Conservation (phyloP, 1,139 yeast genomes). For the Yamadazyma pseudoaaseri region DNA sequence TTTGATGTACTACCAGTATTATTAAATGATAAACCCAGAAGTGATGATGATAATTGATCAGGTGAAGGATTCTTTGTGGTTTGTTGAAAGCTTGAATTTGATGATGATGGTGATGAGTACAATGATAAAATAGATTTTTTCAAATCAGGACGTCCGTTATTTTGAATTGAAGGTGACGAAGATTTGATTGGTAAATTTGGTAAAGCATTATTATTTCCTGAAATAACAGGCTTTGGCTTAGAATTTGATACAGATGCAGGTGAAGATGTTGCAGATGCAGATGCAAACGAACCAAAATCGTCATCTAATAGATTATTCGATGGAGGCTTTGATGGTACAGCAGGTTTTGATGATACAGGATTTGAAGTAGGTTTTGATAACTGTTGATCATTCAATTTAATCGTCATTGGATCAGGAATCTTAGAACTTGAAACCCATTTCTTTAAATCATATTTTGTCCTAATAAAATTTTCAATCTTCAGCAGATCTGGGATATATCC, state of each 20-base stretch:
- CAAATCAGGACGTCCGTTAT: constrained; percentile 58
- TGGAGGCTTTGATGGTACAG: constrained; percentile 6
- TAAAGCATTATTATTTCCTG: constrained; percentile 8
- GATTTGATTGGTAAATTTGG: constrained; percentile 13
- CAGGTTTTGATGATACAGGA: background rate
- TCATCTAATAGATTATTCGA: constrained; percentile 30
- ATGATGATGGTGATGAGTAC: constrained; percentile 67
- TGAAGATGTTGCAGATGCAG: constrained; percentile 6
- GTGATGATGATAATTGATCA: constrained; percentile 27
- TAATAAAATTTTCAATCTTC: constrained; percentile 83
- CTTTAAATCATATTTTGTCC: constrained; percentile 86
- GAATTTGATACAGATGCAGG: constrained; percentile 5
- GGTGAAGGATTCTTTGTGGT: constrained; percentile 7
- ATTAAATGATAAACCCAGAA: constrained; percentile 33
- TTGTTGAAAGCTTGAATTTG: constrained; percentile 28
- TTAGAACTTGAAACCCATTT: constrained; percentile 66
- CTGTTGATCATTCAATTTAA: constrained; percentile 13
- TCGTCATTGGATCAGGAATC: constrained; percentile 59
- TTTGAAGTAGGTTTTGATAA: background rate
- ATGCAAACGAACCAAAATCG: constrained; percentile 42
- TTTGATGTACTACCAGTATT: constrained; percentile 3
- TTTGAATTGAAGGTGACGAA: background rate
- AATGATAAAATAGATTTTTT: constrained; percentile 88
- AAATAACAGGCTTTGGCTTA: constrained; percentile 10
- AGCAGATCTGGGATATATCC: constrained; percentile 78